Evolutionary conservation across 2,329 filamentous ascomycete species (phyloP), one percentile per base, ranked within the genome.

Genomic region (Penicillium glabrum): DNA sequence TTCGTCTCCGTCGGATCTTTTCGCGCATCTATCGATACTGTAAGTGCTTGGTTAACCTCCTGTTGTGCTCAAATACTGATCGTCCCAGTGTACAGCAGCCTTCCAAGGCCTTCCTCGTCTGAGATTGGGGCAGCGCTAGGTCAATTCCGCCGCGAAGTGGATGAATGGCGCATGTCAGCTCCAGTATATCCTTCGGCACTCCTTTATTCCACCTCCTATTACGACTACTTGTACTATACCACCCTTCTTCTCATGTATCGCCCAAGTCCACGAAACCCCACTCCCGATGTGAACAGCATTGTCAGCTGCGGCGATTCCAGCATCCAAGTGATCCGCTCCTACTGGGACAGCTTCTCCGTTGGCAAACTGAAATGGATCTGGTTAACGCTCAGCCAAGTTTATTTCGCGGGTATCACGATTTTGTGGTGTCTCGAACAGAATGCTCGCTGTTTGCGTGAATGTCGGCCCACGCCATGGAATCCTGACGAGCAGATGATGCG

Each of bases 331-430:
- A 71, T 75, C 16, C 69, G 72, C 24, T 75, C 73, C 1, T 75
- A 75, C 48, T 75, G 72, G 72, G 72, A 75, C 56, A 74, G 66
- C 48, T 75, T 74, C 46, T 72, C 72, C 0, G 62, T 70, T 29
- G 73, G 73, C 37, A 75, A 75, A 53, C 61, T 75, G 19, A 75
- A 75, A 57, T 75, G 73, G 73, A 74, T 75, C 39, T 75, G 73
- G 73, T 63, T 75, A 46, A 75, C 73, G 1, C 61, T 75, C 29
- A 74, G 72, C 54, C 73, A 75, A 52, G 58, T 73, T 19, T 75
- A 75, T 47, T 74, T 73, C 51, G 73, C 73, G 1, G 73, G 73
- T 1, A 73, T 75, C 44, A 75, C 73, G 10, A 75, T 75, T 27
- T 58, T 75, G 19, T 75, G 73, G 73, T 75, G 73, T 54, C 63